Percentiles rank a stretch among this genome's conserved stretches.
phyloP scores from a whole-genome alignment of 176 grass and related monocot species.

The Aechmea fasciata region DNA sequence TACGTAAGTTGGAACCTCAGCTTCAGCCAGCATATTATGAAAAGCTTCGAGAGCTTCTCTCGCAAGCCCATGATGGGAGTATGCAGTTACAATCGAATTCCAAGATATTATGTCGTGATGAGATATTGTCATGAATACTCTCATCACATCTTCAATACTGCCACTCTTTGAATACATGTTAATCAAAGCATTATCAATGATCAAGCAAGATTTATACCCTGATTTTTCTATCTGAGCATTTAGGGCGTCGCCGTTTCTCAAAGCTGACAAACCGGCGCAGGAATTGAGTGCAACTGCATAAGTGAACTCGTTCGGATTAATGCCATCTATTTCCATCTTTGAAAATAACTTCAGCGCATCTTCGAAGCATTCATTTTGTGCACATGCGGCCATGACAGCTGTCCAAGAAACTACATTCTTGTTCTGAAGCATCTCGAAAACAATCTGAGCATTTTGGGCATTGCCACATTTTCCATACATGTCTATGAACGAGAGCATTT shows the following conservation, averaged over 20 bases:
- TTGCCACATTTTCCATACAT: slow-evolving; percentile 71
- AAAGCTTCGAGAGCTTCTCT: slow-evolving; percentile 23
- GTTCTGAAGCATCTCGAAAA: slow-evolving; percentile 34
- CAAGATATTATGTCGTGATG: slow-evolving; percentile 38
- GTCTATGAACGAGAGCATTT: slow-evolving; percentile 43
- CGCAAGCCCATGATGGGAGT: slow-evolving; percentile 29
- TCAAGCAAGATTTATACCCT: slow-evolving; percentile 26
- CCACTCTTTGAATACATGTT: slow-evolving; percentile 16
- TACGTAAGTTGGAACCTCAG: slow-evolving; percentile 22
- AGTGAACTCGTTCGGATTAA: slow-evolving; percentile 55
- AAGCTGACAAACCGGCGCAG: slow-evolving; percentile 57
- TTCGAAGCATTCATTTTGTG: slow-evolving; percentile 61
- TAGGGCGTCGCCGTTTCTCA: slow-evolving; percentile 55
- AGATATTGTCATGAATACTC: slow-evolving; percentile 11
- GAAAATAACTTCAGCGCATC: slow-evolving; percentile 62
- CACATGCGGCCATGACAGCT: slow-evolving; percentile 50
- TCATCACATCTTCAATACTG: background rate
- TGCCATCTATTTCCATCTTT: slow-evolving; percentile 37
- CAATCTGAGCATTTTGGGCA: slow-evolving; percentile 30
- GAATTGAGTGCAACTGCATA: slow-evolving; percentile 51
- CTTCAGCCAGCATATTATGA: slow-evolving; percentile 26
- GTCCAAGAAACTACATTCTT: slow-evolving; percentile 84
- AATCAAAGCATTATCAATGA: slow-evolving; percentile 1
- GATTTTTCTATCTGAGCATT: slow-evolving; percentile 46
- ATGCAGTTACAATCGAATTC: slow-evolving; percentile 37